Evolutionary conservation across 305 asterid genomes (phyloP).

Genomic region (Fraxinus ornus): DNA sequence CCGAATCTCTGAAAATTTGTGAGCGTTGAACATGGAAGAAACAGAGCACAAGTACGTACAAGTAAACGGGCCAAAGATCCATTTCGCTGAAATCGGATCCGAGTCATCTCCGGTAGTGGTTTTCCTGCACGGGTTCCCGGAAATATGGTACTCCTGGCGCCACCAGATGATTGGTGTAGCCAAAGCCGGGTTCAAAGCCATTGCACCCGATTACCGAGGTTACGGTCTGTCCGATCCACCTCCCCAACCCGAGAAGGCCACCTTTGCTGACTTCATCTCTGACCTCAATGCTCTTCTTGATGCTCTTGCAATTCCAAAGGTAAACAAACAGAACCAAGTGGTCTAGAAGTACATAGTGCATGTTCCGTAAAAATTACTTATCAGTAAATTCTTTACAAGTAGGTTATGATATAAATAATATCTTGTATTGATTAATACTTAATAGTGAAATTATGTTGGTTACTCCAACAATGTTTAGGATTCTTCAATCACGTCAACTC

Average conservation of each 20-base stretch:
- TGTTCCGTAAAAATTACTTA: not conserved
- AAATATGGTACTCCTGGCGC: slow-evolving; percentile 67
- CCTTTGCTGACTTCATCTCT: slow-evolving; percentile 37
- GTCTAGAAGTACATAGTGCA: not conserved
- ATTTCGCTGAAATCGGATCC: slow-evolving; percentile 46
- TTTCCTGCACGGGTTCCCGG: slow-evolving; percentile 61
- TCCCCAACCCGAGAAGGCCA: slow-evolving; percentile 33
- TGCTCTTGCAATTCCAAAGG: slow-evolving; percentile 34
- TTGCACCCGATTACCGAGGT: slow-evolving; percentile 58
- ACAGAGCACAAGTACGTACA: slow-evolving; percentile 39
- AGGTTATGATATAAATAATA: not conserved
- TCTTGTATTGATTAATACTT: not conserved
- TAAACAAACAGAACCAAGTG: not conserved
- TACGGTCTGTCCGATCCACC: slow-evolving; percentile 53
- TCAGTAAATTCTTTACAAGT: not conserved
- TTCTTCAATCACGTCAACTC: not conserved
- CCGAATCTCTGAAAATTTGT: not conserved
- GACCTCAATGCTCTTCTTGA: slow-evolving; percentile 47
- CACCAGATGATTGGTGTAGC: slow-evolving; percentile 56
- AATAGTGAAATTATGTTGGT: not conserved
- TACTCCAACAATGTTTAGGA: not conserved
- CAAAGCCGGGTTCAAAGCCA: slow-evolving; percentile 42
- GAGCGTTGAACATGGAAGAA: slow-evolving; percentile 36
- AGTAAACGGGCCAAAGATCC: slow-evolving; percentile 44
- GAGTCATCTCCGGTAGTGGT: slow-evolving; percentile 34